A percentile compares a stretch with the other conserved stretches of the same genome.
These are phyloP conservation scores for Metschnikowia shivogae DNA, from an alignment of 805 yeast genomes.

Conservation along the genomic window DNA sequence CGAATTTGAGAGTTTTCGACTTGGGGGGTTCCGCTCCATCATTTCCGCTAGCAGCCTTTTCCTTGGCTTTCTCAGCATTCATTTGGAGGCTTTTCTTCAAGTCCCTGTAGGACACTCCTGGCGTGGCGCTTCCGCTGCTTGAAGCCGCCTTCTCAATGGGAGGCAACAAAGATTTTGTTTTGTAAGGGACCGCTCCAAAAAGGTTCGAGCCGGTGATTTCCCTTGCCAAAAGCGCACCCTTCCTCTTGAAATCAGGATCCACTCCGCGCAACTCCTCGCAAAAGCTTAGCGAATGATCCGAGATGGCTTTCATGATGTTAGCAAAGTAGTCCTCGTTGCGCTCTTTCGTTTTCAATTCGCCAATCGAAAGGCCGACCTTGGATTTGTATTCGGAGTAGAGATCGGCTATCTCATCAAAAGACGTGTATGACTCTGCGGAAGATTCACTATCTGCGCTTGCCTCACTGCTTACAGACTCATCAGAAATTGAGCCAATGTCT, in stretches of 20 bases:
- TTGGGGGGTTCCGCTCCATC: conserved; percentile 18
- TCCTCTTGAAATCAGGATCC: conserved; percentile 37
- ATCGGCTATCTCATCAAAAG: conserved; percentile 37
- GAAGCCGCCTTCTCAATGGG: conserved; percentile 24
- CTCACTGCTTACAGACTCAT: conserved; percentile 15
- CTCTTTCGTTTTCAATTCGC: conserved; percentile 12
- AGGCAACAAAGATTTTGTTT: conserved; percentile 38
- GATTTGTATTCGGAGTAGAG: conserved; percentile 28
- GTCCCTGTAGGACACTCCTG: conserved; percentile 30
- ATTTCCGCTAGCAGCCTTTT: background rate
- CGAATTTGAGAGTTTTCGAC: conserved; percentile 28
- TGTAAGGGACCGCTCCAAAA: conserved; percentile 37
- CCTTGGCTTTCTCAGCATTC: conserved; percentile 16
- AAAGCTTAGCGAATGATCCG: conserved; percentile 32
- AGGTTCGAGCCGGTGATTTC: conserved; percentile 40
- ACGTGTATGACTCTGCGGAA: conserved; percentile 32
- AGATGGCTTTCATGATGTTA: conserved; percentile 24
- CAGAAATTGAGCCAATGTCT: conserved; percentile 14
- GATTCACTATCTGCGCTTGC: conserved; percentile 21
- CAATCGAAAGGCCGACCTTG: conserved; percentile 18
- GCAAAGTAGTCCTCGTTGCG: conserved; percentile 27
- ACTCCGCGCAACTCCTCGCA: conserved; percentile 34
- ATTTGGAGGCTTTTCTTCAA: conserved; percentile 25
- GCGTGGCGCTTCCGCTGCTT: conserved; percentile 6
- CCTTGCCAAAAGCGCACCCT: conserved; percentile 40